Evolutionary conservation across 2,329 filamentous ascomycete genomes (phyloP).

Genomic region (Colletotrichum trifolii): DNA sequence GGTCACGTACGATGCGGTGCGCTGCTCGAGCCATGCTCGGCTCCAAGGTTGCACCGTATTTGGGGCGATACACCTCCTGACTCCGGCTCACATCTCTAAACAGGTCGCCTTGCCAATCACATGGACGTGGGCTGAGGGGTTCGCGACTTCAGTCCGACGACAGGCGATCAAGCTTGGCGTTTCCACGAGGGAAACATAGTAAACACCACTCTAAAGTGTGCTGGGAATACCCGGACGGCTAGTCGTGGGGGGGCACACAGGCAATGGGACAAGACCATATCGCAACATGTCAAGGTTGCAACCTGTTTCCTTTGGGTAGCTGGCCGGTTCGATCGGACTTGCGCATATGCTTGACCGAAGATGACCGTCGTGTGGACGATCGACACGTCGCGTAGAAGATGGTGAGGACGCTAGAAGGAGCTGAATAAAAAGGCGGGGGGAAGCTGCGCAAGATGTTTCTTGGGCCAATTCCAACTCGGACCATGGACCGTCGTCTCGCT

Average conservation of each 20-base stretch:
- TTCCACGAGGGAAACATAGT: slow-evolving; percentile 1
- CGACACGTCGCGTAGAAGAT: slow-evolving; percentile 25
- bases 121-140: slow-evolving; percentile 6
- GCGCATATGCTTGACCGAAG: slow-evolving; percentile 23
- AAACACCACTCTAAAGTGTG: neutral
- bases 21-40: neutral
- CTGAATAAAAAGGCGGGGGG: slow-evolving; percentile 19
- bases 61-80: slow-evolving; percentile 8
- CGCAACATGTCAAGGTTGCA: slow-evolving; percentile 27
- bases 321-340: slow-evolving; percentile 5
- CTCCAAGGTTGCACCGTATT: slow-evolving; percentile 4
- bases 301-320: slow-evolving; percentile 14
- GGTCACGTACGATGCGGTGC: slow-evolving; percentile 6
- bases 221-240: neutral
- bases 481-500: neutral
- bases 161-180: slow-evolving; percentile 16
- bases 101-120: slow-evolving; percentile 7
- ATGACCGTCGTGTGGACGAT: slow-evolving; percentile 12
- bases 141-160: slow-evolving; percentile 17
- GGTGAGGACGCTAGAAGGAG: neutral
- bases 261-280: slow-evolving; percentile 20
- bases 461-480: slow-evolving; percentile 3
- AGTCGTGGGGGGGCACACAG: neutral
- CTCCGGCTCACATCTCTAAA: slow-evolving; percentile 11
- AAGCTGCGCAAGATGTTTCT: slow-evolving; percentile 3